phyloP scores from a whole-genome alignment of 495 filamentous ascomycete genomes.

The Pseudevernia furfuracea region DNA sequence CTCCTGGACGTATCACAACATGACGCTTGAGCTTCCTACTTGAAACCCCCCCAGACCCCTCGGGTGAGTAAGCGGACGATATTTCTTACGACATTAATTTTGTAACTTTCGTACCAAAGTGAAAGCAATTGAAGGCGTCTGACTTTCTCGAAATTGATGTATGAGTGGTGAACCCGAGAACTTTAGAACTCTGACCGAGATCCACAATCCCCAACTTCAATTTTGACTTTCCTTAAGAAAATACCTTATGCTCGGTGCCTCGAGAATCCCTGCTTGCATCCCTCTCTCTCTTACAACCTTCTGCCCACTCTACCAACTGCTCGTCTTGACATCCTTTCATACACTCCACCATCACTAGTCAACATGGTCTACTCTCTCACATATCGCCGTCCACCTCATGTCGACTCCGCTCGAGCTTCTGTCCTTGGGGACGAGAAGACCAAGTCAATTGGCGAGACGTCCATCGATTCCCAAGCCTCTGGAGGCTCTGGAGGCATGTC shows the following conservation, averaged over 20 bases:
- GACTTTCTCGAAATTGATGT: background rate
- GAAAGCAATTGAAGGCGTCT: background rate
- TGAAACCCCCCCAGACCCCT: background rate
- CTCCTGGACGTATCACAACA: background rate
- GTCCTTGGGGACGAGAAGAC: slow-evolving; percentile 27
- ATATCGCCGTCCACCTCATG: slow-evolving; percentile 40
- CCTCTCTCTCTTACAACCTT: background rate
- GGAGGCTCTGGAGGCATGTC: slow-evolving; percentile 7
- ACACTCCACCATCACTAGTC: background rate
- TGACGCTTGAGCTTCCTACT: background rate
- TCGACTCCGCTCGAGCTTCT: slow-evolving; percentile 24
- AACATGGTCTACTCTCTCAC: slow-evolving; percentile 44
- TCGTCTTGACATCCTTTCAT: background rate
- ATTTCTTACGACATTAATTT: background rate
- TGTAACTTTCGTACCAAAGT: background rate
- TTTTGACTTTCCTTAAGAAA: background rate
- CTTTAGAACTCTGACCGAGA: background rate
- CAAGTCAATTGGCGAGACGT: slow-evolving; percentile 28
- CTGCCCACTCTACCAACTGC: background rate
- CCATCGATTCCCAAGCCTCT: slow-evolving; percentile 23
- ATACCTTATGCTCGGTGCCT: background rate
- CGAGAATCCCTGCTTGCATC: background rate
- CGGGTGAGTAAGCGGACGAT: background rate
- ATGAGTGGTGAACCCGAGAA: background rate
- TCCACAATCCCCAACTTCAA: background rate